phyloP scores from a whole-genome alignment of 495 filamentous ascomycete species.

The Talaromyces wortmannii region DNA sequence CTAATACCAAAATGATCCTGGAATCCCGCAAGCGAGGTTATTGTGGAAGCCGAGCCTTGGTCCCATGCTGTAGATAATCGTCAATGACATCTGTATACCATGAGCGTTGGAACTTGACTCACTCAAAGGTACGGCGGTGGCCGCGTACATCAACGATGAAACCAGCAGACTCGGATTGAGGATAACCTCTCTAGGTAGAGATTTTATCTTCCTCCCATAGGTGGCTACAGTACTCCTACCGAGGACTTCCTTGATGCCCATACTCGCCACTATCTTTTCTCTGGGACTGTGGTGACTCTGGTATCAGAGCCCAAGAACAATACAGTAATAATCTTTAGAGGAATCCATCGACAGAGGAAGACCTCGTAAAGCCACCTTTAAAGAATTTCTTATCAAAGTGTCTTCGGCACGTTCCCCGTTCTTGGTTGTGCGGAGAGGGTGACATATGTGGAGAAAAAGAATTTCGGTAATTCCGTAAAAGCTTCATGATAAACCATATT shows the following conservation, averaged over 20 bases:
- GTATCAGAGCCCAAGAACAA: no score
- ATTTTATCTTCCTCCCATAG: neutral
- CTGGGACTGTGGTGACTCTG: no score
- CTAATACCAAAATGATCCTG: conserved; percentile 8
- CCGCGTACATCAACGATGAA: conserved; percentile 6
- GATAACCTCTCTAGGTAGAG: conserved; percentile 4
- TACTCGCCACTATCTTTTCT: neutral
- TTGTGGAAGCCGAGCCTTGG: conserved; percentile 8
- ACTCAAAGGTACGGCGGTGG: conserved; percentile 10
- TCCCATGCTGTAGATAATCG: conserved; percentile 6
- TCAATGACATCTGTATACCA: neutral
- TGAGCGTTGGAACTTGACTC: neutral
- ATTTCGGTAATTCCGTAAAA: no score
- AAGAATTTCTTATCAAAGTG: no score
- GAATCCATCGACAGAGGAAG: no score
- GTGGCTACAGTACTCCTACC: neutral
- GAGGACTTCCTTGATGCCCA: neutral
- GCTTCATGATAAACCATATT: no score
- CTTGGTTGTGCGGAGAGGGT: no score
- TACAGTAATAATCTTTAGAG: no score
- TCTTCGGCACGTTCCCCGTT: no score
- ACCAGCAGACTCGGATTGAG: neutral
- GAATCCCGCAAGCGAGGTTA: conserved; percentile 6
- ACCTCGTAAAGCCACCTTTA: no score
- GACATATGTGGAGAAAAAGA: no score